A percentile compares a stretch with the other conserved stretches of the same genome.
Evolutionary conservation across 805 yeast species (phyloP).

Genomic region (Cyberlindnera sargentensis): DNA sequence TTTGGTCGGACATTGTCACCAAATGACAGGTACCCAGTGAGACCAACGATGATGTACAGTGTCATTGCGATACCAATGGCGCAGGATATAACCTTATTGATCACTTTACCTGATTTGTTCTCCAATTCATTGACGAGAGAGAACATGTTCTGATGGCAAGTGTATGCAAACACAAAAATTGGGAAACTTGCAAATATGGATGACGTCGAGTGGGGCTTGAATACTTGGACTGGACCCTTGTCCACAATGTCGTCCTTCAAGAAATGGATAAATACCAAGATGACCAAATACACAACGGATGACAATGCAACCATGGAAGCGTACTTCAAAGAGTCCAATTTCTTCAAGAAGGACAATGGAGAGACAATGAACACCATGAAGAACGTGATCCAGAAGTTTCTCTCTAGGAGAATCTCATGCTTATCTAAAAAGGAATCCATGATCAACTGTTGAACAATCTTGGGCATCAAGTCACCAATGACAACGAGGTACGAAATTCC

Average conservation of each 20-base stretch:
- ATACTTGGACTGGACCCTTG: slow-evolving; percentile 43
- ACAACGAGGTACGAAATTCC: slow-evolving; percentile 61
- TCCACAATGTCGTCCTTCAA: slow-evolving; percentile 46
- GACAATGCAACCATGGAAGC: slow-evolving; percentile 78
- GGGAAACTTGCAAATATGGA: slow-evolving; percentile 70
- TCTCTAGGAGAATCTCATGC: slow-evolving; percentile 25
- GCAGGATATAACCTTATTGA: slow-evolving; percentile 39
- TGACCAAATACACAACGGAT: slow-evolving; percentile 71
- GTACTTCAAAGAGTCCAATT: slow-evolving; percentile 75
- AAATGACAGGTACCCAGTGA: slow-evolving; percentile 79
- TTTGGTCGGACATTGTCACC: slow-evolving; percentile 78
- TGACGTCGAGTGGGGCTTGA: slow-evolving; percentile 39
- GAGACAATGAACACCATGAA: slow-evolving; percentile 40
- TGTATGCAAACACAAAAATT: slow-evolving; percentile 89
- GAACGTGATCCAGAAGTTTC: slow-evolving; percentile 56
- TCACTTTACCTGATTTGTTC: slow-evolving; percentile 41
- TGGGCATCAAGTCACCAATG: slow-evolving; percentile 67
- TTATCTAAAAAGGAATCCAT: slow-evolving; percentile 12
- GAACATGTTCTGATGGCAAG: slow-evolving; percentile 95
- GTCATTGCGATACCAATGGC: slow-evolving; percentile 55
- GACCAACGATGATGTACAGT: slow-evolving; percentile 67
- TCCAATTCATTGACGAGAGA: slow-evolving; percentile 76
- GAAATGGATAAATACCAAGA: slow-evolving; percentile 70
- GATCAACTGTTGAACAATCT: slow-evolving; percentile 34
- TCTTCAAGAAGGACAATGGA: slow-evolving; percentile 62